Evolutionary conservation across 73 alveolate genomes (phyloP).

Genomic region (Paramecium biaurelia): DNA sequence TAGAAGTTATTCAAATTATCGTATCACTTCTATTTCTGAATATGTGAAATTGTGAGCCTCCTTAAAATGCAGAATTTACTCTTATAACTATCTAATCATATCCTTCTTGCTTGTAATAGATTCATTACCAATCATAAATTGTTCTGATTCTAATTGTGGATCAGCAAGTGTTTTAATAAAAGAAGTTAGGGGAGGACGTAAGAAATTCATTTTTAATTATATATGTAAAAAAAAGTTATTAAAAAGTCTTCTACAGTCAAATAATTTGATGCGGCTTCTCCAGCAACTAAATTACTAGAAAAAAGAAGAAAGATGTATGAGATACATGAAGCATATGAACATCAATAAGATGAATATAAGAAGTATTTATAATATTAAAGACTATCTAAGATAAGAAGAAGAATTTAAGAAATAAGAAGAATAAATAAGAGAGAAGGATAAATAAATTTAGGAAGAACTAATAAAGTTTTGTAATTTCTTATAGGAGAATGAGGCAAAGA

Average conservation of each 20-base stretch:
- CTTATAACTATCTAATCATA: not conserved
- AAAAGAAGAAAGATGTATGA: conserved; percentile 67
- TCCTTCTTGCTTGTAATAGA: not conserved
- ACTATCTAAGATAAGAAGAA: conserved; percentile 40
- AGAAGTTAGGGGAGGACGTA: not conserved
- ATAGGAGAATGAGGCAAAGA: conserved; percentile 66
- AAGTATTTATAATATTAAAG: not conserved
- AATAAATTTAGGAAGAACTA: conserved; percentile 38
- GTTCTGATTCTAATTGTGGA: not conserved
- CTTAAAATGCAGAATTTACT: not conserved
- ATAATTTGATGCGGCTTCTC: conserved; percentile 53
- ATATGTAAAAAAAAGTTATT: not conserved
- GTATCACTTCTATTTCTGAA: not conserved
- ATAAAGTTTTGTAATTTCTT: conserved; percentile 59
- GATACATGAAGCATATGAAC: conserved; percentile 64
- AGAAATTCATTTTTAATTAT: not conserved
- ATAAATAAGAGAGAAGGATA: conserved; percentile 57
- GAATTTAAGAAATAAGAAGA: conserved; percentile 53
- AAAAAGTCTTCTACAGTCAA: not conserved
- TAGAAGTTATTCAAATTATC: not conserved
- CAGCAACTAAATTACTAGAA: conserved; percentile 60
- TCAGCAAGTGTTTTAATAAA: not conserved
- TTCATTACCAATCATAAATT: not conserved
- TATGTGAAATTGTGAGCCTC: not conserved
- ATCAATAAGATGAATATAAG: conserved; percentile 55